Conservation (phyloP, 2,329 filamentous ascomycete species). For the Colletotrichum orchidophilum region DNA sequence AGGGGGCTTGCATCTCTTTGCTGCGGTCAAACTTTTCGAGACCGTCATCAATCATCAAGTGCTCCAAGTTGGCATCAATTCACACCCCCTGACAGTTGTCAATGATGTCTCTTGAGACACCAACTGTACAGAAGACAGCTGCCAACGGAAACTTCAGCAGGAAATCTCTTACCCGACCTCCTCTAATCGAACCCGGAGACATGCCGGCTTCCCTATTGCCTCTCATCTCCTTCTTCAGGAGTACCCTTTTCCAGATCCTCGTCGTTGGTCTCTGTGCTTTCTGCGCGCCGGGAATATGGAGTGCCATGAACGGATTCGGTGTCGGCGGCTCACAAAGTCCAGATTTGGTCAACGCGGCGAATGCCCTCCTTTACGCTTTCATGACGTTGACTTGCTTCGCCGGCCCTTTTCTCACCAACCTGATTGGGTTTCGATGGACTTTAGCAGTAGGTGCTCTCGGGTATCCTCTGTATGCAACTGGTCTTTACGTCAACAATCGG, state of each 20-base stretch:
- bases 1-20: background rate
- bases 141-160: background rate
- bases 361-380: slow-evolving; percentile 55
- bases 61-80: background rate
- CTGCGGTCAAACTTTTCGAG: background rate
- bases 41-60: background rate
- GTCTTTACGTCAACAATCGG: slow-evolving; percentile 65
- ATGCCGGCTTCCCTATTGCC: background rate
- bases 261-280: slow-evolving; percentile 51
- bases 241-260: slow-evolving; percentile 49
- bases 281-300: slow-evolving; percentile 53
- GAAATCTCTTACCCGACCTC: background rate
- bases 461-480: slow-evolving; percentile 72
- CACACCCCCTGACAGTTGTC: background rate
- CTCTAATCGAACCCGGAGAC: background rate
- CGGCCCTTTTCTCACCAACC: slow-evolving; percentile 48
- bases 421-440: slow-evolving; percentile 50
- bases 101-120: background rate
- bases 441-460: slow-evolving; percentile 59
- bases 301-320: slow-evolving; percentile 50
- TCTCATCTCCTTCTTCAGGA: slow-evolving; percentile 37
- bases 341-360: slow-evolving; percentile 54
- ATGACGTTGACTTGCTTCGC: slow-evolving; percentile 54
- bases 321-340: slow-evolving; percentile 53
- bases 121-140: background rate